phyloP scores from a whole-genome alignment of 2,329 filamentous ascomycete genomes.

The Macrophomina tecta region DNA sequence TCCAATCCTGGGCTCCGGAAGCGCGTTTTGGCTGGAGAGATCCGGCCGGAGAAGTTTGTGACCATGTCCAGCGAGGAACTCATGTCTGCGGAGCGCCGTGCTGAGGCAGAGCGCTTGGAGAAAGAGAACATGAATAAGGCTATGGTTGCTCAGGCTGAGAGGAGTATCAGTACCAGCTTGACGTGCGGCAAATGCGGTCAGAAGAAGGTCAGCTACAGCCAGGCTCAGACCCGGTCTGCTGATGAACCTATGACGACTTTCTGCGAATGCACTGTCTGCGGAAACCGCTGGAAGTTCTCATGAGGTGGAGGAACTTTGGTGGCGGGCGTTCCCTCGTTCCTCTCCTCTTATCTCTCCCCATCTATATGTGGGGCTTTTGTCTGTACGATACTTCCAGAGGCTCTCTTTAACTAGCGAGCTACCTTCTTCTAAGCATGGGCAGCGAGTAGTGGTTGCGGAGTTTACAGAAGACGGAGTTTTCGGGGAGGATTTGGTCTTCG shows the following conservation, averaged over 20 bases:
- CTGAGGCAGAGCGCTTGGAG: conserved; percentile 76
- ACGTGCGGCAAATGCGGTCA: conserved; percentile 91
- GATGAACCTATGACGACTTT: conserved; percentile 80
- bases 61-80: conserved; percentile 89
- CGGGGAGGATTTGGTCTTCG: neutral
- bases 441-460: conserved; percentile 20
- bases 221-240: conserved; percentile 92
- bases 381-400: conserved; percentile 21
- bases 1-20: conserved; percentile 79
- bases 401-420: neutral
- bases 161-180: conserved; percentile 85
- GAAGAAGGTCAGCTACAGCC: conserved; percentile 93
- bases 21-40: conserved; percentile 76
- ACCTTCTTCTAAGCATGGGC: conserved; percentile 9
- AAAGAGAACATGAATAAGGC: conserved; percentile 97
- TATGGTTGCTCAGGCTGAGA: conserved; percentile 90
- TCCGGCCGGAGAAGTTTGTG: conserved; percentile 76
- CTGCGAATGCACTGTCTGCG: conserved; percentile 60
- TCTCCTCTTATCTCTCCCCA: neutral
- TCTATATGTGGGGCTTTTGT: conserved; percentile 6
- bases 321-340: neutral
- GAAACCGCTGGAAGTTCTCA: conserved; percentile 58
- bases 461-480: conserved; percentile 24
- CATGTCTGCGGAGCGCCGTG: conserved; percentile 81
- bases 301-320: conserved; percentile 31